Evolutionary conservation across 2,329 filamentous ascomycete species (phyloP), one percentile per base, ranked within the genome.

Genomic region (Phoma sp.): DNA sequence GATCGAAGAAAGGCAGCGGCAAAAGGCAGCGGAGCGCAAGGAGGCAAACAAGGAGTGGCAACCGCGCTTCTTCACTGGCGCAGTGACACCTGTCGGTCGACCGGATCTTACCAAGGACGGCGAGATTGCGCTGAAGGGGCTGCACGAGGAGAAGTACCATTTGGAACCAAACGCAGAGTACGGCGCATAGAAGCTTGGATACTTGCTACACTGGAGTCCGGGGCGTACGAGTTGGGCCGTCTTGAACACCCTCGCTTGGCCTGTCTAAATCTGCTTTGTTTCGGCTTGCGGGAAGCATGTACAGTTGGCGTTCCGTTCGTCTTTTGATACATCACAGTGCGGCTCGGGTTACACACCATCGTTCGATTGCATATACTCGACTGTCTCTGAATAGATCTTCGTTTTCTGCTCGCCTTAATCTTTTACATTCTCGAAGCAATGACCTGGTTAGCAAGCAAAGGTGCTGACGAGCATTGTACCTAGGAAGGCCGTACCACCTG

Each of bases 1-100:
- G 68, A 85, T 99, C 10, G 95, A 99, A 76, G 95, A 99, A 75
- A 82, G 83, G 38, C 95, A 99, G 78, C 84, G 95, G 29, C 85
- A 90, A 68, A 94, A 91, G 77, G 93, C 91, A 1, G 87, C 91
- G 22, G 87, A 94, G 71, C 84, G 95, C 38, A 89, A 94, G 71
- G 82, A 83, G 39, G 83, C 83, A 13, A 85, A 87, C 12, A 83
- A 85, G 55, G 84, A 85, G 31, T 99, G 91, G 87, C 82, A 88
- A 63, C 95, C 95, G n/a, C 83, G 92, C 38, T 99, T 96, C 78
- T 99, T 99, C 77, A 87, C 82, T 0, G 82, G 81, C 3, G 81
- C 81, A 0, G 80, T 85, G n/a, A 85, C 84, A 45, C 80, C 83
- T 0, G 69, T 82, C 25, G 88, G 88, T 2, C 83, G 80, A 67